Evolutionary conservation across 371 early-diverging fungal genomes (phyloP).

Genomic region (Parasitella parasitica): DNA sequence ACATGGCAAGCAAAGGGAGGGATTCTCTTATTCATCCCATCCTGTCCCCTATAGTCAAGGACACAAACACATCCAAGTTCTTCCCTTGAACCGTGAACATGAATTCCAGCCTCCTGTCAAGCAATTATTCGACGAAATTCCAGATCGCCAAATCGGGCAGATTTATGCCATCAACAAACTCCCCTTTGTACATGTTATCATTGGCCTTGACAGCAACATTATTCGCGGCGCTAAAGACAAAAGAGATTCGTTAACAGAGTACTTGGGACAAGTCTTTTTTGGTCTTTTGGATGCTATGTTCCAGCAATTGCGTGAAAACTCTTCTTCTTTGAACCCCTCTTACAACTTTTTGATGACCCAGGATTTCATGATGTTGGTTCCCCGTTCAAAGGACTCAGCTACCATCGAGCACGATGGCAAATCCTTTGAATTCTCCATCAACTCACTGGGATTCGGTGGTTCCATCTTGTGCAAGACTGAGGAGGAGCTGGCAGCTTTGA

Average conservation of each 20-base stretch:
- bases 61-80: slow-evolving; percentile 75
- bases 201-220: slow-evolving; percentile 36
- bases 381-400: slow-evolving; percentile 54
- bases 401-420: slow-evolving; percentile 21
- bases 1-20: background rate
- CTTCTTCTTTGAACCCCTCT: slow-evolving; percentile 26
- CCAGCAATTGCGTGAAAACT: slow-evolving; percentile 45
- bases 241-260: slow-evolving; percentile 36
- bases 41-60: no score
- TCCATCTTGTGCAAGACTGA: slow-evolving; percentile 57
- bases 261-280: slow-evolving; percentile 51
- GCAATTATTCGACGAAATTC: slow-evolving; percentile 39
- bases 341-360: slow-evolving; percentile 72
- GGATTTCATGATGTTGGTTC: slow-evolving; percentile 73
- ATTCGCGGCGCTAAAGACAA: slow-evolving; percentile 18
- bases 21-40: background rate
- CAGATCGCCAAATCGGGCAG: slow-evolving; percentile 48
- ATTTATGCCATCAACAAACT: slow-evolving; percentile 44
- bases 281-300: slow-evolving; percentile 52
- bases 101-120: slow-evolving; percentile 55
- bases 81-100: slow-evolving; percentile 44
- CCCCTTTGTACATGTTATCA: slow-evolving; percentile 49
- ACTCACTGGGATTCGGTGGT: slow-evolving; percentile 75
- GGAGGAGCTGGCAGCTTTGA: slow-evolving; percentile 51
- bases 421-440: slow-evolving; percentile 47